These are phyloP conservation scores for Aureobasidium sp. DNA, from an alignment of 2,329 filamentous ascomycete genomes.

Conservation along the genomic window DNA sequence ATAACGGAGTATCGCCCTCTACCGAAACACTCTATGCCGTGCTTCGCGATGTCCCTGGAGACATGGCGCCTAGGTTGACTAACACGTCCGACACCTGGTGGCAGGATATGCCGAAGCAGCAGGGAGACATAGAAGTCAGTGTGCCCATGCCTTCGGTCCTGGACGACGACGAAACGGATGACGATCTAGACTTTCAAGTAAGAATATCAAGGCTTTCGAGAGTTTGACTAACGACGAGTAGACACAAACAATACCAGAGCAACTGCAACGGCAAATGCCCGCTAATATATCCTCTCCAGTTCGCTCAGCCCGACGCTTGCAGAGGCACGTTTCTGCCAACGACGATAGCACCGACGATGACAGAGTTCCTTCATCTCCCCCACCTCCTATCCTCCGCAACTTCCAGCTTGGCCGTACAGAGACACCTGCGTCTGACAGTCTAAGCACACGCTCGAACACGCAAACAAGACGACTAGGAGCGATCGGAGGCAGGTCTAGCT, in stretches of 20 bases:
- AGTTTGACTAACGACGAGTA: neutral
- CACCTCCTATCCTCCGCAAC: neutral
- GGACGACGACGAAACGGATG: conserved; percentile 5
- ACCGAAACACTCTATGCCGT: neutral
- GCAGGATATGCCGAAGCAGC: neutral
- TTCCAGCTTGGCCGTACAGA: neutral
- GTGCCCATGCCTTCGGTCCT: neutral
- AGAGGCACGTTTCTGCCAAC: neutral
- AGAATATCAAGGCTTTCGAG: neutral
- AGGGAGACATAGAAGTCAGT: neutral
- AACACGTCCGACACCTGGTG: neutral
- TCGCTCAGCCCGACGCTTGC: neutral
- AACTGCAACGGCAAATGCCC: conserved; percentile 3
- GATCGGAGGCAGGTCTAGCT: conserved; percentile 3
- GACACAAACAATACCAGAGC: conserved; percentile 8
- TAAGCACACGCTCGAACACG: neutral
- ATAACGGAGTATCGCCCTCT: neutral
- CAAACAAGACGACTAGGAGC: neutral
- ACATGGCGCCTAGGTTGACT: neutral
- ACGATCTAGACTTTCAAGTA: conserved; percentile 9
- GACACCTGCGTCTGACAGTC: neutral
- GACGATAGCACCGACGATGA: conserved; percentile 2
- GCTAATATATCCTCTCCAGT: conserved; percentile 6
- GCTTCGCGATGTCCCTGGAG: neutral
- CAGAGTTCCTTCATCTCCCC: neutral